phyloP scores from a whole-genome alignment of 331 rosid genomes.

The Cydonia oblonga region DNA sequence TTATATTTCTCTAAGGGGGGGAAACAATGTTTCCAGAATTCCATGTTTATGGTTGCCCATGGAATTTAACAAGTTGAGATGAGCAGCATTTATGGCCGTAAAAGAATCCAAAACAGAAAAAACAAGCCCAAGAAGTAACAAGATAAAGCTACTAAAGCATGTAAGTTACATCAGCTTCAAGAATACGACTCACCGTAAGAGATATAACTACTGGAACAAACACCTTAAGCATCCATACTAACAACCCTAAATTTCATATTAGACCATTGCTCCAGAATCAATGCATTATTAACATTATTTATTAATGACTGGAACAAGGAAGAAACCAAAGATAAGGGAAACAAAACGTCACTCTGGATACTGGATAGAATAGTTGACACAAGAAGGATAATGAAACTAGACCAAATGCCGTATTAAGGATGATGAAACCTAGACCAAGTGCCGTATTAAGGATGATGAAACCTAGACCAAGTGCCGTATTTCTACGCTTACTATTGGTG shows the following conservation, averaged over 20 bases:
- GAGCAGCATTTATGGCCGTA: not conserved
- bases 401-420: no score
- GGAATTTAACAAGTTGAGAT: not conserved
- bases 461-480: not conserved
- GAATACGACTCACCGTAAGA: not conserved
- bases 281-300: not conserved
- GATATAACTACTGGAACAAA: not conserved
- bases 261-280: not conserved
- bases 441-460: not conserved
- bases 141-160: not conserved
- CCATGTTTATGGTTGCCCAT: not conserved
- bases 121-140: not conserved
- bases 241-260: not conserved
- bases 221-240: not conserved
- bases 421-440: no score
- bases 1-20: not conserved
- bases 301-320: not conserved
- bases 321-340: not conserved
- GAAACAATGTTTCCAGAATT: not conserved
- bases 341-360: not conserved
- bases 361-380: not conserved
- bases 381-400: slow-evolving; percentile 2
- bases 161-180: not conserved
- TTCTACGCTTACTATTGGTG: not conserved
- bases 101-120: not conserved